A percentile compares a stretch with the other conserved stretches of the same genome.
These are phyloP conservation scores for Heliamphora exappendiculata DNA, from an alignment of 148 eudicot genomes.

Conservation along the genomic window DNA sequence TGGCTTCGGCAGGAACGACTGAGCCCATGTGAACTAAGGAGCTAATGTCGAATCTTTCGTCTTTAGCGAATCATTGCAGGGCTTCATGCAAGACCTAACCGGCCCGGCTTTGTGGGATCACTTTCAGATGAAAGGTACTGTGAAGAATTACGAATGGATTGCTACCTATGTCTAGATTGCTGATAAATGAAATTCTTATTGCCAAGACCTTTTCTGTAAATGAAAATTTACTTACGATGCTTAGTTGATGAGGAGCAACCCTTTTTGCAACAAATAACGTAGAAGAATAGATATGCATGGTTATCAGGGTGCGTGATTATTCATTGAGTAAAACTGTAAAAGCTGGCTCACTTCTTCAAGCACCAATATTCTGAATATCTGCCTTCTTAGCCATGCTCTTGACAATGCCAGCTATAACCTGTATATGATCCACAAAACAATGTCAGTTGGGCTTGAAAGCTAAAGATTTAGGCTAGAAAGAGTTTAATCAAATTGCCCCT, in stretches of 20 bases:
- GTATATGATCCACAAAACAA: not conserved
- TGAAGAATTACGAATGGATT: not conserved
- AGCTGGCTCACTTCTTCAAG: not conserved
- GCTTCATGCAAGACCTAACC: too few relatives aligned
- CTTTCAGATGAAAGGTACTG: not conserved
- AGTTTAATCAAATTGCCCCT: not conserved
- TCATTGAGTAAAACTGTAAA: not conserved
- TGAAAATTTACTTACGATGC: too few relatives aligned
- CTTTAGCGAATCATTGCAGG: too few relatives aligned
- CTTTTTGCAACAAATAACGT: too few relatives aligned
- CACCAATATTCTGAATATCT: not conserved
- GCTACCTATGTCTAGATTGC: not conserved
- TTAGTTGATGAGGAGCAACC: too few relatives aligned
- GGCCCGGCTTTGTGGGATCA: too few relatives aligned
- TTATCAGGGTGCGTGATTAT: not conserved
- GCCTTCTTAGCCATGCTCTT: not conserved
- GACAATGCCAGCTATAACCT: not conserved
- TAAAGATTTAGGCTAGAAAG: not conserved
- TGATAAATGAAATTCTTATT: too few relatives aligned
- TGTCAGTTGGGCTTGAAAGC: not conserved
- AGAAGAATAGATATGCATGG: too few relatives aligned
- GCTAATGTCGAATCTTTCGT: too few relatives aligned
- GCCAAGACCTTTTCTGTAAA: too few relatives aligned
- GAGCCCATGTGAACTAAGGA: too few relatives aligned
- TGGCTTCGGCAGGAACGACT: too few relatives aligned